Base-by-base conservation (phyloP, 169 alveolate genomes). In the Cryptosporidium ubiquitum region DNA sequence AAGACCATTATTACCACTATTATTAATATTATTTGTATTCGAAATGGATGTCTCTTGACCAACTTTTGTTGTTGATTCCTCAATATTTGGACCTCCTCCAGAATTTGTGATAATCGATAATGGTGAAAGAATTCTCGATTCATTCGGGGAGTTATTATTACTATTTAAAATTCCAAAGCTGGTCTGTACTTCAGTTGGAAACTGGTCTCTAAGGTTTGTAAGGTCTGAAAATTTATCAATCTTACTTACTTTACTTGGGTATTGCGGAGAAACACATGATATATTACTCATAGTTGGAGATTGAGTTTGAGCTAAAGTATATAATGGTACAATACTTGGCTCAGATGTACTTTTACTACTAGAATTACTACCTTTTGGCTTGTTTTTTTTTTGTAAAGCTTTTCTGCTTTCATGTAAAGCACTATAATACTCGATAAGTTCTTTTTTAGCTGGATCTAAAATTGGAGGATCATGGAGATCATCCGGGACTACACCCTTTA, bases 401-500 rank as follows among this genome's bases (percentile, higher is more conserved):
- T 61, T 79, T n/a, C 89, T 79, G 10, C 79, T 79, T 44, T 79
- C 89, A 40, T 79, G 89, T 14, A 79, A 64, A 0, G 89, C 89
- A 31, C 89, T 79, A 40, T 79, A 79, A 40, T 79, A 79, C 23
- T 79, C 89, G 20, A 79, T 79, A 40, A 79, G 20, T 16, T 79
- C 89, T 33, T 79, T 79, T 61, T 79, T 79, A 6, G 89, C 89
- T 6, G 89, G 89, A 31, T 79, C 89, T 29, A 79, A 42, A 12
- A 79, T 79, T 7, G 89, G 89, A 18, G 89, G 89, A 37, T 79
- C 89, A 57, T 79, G 89, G 6, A 79, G 75, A 64, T 79, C 89
- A 66, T 79, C 89, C 29, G 89, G 89, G 9, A 79, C 69, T 5
- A 79, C 89, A 20, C 89, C 89, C 40, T 79, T 79, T 2, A 79